These are phyloP conservation scores for Suhomyces coccinellae DNA, from an alignment of 1,139 yeast species.

Conservation along the genomic window DNA sequence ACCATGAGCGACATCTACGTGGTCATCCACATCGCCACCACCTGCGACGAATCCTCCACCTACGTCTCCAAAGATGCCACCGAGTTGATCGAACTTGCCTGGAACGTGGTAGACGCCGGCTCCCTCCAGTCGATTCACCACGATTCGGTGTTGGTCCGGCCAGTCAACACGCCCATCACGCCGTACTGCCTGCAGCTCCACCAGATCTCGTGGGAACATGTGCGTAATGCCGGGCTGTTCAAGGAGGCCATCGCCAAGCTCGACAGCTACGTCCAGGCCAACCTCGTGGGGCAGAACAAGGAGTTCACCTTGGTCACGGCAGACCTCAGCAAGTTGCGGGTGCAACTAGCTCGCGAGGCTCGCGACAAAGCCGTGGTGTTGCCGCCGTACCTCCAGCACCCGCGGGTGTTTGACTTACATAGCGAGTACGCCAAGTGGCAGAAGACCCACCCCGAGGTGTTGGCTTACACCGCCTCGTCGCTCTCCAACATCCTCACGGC, in stretches of 20 bases:
- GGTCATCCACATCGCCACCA: conserved; percentile 62
- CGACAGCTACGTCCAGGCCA: conserved; percentile 50
- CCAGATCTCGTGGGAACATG: conserved; percentile 63
- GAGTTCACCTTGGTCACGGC: conserved; percentile 70
- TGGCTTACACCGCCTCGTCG: conserved; percentile 51
- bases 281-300: conserved; percentile 40
- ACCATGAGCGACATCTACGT: conserved; percentile 62
- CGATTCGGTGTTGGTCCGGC: conserved; percentile 56
- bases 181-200: conserved; percentile 57
- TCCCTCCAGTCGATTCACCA: conserved; percentile 36
- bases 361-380: conserved; percentile 70
- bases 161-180: conserved; percentile 68
- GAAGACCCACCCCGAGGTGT: conserved; percentile 57
- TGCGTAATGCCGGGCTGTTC: conserved; percentile 53
- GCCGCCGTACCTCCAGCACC: conserved; percentile 75
- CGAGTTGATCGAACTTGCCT: conserved; percentile 67
- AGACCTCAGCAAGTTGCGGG: conserved; percentile 69
- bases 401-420: conserved; percentile 73
- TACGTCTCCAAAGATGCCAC: conserved; percentile 63
- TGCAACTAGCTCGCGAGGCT: conserved; percentile 78
- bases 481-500: conserved; percentile 58
- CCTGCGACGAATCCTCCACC: conserved; percentile 65
- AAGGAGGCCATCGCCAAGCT: conserved; percentile 60
- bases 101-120: conserved; percentile 51
- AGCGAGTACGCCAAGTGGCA: conserved; percentile 77